Evolutionary conservation across 2,329 filamentous ascomycete species (phyloP).

Genomic region (Beauveria sp.): DNA sequence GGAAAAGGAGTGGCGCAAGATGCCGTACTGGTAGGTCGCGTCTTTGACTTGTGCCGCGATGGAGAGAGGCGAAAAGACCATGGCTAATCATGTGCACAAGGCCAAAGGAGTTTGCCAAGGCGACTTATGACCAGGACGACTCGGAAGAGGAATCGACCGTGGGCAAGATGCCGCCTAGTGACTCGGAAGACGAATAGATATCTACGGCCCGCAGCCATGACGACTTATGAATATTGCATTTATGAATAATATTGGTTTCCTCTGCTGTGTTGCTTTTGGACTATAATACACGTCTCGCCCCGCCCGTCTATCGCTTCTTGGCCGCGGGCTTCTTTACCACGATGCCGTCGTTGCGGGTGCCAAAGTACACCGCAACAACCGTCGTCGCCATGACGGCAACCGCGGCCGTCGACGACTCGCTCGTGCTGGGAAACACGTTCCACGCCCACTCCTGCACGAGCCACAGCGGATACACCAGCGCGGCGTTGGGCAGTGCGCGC

Average conservation of each 20-base stretch:
- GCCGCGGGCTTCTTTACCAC: conserved; percentile 16
- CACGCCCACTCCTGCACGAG: conserved; percentile 81
- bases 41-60: background rate
- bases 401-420: conserved; percentile 49
- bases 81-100: conserved; percentile 31
- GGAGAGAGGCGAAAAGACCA: background rate
- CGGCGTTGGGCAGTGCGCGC: conserved; percentile 62
- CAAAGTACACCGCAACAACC: conserved; percentile 55
- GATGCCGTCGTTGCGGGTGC: conserved; percentile 37
- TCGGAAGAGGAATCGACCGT: conserved; percentile 73
- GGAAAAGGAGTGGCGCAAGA: conserved; percentile 87
- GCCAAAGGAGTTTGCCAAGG: conserved; percentile 72
- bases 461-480: conserved; percentile 64
- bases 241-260: conserved; percentile 12
- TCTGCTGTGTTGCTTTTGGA: background rate
- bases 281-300: background rate
- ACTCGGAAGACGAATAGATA: conserved; percentile 60
- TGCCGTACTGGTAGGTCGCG: conserved; percentile 65
- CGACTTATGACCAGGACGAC: conserved; percentile 52
- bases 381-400: conserved; percentile 64
- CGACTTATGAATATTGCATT: conserved; percentile 22
- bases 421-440: conserved; percentile 83
- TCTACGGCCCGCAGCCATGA: conserved; percentile 8
- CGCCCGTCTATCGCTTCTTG: conserved; percentile 14
- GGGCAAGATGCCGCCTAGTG: conserved; percentile 77